phyloP scores from a whole-genome alignment of 176 grass and related monocot species.

The Bolboschoenus planiculmis region DNA sequence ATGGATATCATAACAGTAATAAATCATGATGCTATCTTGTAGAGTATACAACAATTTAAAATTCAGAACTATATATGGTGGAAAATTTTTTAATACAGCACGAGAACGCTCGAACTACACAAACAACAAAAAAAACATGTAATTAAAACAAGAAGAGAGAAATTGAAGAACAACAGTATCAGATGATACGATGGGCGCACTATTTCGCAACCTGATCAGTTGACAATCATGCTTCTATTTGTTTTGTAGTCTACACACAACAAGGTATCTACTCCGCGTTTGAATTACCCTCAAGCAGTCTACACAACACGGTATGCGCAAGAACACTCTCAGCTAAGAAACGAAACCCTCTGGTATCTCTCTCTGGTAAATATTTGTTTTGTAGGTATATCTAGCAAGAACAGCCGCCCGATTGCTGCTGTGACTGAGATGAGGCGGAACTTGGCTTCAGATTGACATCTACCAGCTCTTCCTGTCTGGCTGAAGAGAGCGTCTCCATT shows the following conservation, averaged over 20 bases:
- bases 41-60: background rate
- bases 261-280: background rate
- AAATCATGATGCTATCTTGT: background rate
- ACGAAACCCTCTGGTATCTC: background rate
- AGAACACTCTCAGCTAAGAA: background rate
- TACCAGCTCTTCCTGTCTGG: constrained; percentile 95
- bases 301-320: background rate
- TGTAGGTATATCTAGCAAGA: constrained; percentile 41
- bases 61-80: background rate
- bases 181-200: background rate
- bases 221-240: background rate
- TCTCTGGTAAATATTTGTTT: background rate
- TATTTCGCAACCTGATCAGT: background rate
- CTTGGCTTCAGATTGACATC: constrained; percentile 84
- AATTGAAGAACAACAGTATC: background rate
- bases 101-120: background rate
- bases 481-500: constrained; percentile 87
- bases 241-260: too few species aligned
- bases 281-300: background rate
- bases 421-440: constrained; percentile 62
- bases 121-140: background rate
- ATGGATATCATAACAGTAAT: background rate
- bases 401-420: constrained; percentile 74
- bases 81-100: background rate
- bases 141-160: background rate